phyloP scores from a whole-genome alignment of 345 rosid species.

The Heritiera fomes region DNA sequence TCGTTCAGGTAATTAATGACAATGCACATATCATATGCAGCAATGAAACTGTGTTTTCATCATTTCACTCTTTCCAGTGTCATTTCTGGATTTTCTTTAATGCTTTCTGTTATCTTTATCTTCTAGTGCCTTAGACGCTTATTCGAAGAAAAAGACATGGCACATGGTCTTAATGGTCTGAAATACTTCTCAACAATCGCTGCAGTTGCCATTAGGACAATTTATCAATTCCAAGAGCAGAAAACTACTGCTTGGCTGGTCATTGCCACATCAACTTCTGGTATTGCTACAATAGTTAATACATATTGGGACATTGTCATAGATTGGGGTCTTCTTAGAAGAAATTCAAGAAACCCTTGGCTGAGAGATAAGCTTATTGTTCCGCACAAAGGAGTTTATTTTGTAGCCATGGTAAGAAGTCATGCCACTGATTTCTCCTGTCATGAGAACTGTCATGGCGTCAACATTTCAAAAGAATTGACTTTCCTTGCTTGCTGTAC shows the following conservation, averaged over 20 bases:
- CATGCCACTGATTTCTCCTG: not conserved
- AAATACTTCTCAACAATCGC: conserved; percentile 63
- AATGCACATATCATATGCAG: not conserved
- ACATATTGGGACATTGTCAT: conserved; percentile 74
- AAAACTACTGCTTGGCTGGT: conserved; percentile 36
- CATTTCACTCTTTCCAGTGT: not conserved
- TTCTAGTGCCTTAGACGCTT: conserved; percentile 61
- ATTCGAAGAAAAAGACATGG: conserved; percentile 53
- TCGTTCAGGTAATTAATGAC: conserved; percentile 51
- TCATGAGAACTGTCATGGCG: not conserved
- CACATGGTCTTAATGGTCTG: conserved; percentile 45
- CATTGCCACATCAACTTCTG: conserved; percentile 40
- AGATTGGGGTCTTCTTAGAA: conserved; percentile 77
- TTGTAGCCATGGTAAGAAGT: conserved; percentile 63
- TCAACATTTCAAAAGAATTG: not conserved
- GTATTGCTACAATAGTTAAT: conserved; percentile 38
- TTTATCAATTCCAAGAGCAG: conserved; percentile 32
- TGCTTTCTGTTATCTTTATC: not conserved
- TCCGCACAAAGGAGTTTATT: conserved; percentile 58
- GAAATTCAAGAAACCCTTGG: conserved; percentile 68
- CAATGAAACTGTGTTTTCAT: not conserved
- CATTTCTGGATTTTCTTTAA: not conserved
- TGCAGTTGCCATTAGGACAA: conserved; percentile 55
- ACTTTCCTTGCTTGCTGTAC: not conserved
- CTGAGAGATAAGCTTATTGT: conserved; percentile 74